Evolutionary conservation across 345 rosid species (phyloP).

Genomic region (Isatis tinctoria): DNA sequence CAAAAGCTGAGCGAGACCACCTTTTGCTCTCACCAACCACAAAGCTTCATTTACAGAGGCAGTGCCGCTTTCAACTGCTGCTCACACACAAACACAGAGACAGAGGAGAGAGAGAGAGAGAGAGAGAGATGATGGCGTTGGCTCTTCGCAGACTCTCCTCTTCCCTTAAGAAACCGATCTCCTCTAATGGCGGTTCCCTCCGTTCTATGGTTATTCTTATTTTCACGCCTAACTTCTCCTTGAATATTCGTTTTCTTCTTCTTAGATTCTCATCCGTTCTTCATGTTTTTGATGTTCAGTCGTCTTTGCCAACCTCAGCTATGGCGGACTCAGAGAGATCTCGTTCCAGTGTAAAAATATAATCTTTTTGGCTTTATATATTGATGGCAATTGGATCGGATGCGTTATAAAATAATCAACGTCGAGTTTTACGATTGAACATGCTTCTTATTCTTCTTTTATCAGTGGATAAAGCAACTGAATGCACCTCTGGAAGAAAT

Average conservation of each 20-base stretch:
- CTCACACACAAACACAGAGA: neutral
- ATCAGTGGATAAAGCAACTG: conserved; percentile 83
- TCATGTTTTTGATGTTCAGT: conserved; percentile 37
- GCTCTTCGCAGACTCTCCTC: conserved; percentile 71
- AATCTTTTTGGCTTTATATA: neutral
- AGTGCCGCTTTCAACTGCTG: neutral
- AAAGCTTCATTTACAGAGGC: neutral
- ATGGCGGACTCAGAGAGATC: conserved; percentile 47
- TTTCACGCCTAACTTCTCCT: neutral
- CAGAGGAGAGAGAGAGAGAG: conserved; percentile 14
- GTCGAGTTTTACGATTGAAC: neutral
- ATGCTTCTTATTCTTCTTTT: neutral
- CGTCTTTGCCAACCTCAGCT: conserved; percentile 54
- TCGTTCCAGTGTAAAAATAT: conserved; percentile 47
- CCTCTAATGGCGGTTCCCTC: conserved; percentile 41
- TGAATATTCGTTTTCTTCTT: neutral
- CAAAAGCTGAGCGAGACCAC: neutral
- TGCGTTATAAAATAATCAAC: neutral
- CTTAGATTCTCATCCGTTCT: conserved; percentile 13
- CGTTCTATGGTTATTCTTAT: conserved; percentile 40
- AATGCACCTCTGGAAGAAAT: conserved; percentile 73
- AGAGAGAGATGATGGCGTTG: conserved; percentile 39
- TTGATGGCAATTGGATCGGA: conserved; percentile 11
- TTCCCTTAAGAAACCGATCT: conserved; percentile 43
- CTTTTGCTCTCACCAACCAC: conserved; percentile 31